phyloP scores from a whole-genome alignment of 2,329 filamentous ascomycete species.

The Bipolaris sorokiniana region DNA sequence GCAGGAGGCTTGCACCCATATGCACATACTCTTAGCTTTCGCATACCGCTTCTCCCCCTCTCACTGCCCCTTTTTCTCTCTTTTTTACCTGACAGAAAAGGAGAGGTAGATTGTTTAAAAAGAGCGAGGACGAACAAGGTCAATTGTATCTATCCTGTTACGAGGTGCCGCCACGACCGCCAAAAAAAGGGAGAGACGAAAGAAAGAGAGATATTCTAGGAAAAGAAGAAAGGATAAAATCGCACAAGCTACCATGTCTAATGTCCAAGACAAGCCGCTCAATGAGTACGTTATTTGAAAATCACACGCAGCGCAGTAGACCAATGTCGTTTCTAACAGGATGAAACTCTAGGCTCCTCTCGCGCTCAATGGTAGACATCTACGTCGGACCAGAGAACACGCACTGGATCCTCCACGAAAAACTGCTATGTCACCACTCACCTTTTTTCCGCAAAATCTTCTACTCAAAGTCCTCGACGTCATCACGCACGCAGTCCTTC shows the following conservation, averaged over 20 bases:
- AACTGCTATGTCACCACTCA: conserved; percentile 61
- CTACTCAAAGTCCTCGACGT: conserved; percentile 45
- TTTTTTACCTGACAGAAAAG: too few relatives aligned
- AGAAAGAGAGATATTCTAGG: background rate
- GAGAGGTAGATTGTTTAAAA: too few relatives aligned
- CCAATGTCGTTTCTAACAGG: background rate
- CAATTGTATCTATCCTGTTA: too few relatives aligned
- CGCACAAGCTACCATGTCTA: conserved; percentile 27
- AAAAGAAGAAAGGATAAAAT: too few relatives aligned
- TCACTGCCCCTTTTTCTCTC: too few relatives aligned
- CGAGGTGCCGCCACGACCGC: background rate
- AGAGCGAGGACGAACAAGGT: too few relatives aligned
- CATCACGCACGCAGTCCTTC: conserved; percentile 48
- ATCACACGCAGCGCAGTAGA: background rate
- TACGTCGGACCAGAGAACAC: conserved; percentile 62
- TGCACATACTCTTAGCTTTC: too few relatives aligned
- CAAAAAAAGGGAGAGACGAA: background rate
- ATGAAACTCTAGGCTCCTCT: conserved; percentile 54
- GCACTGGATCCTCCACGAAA: conserved; percentile 63
- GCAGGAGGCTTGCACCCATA: too few relatives aligned
- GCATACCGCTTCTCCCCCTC: too few relatives aligned
- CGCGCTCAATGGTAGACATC: conserved; percentile 61
- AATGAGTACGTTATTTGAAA: conserved; percentile 38
- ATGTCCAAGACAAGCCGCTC: conserved; percentile 40
- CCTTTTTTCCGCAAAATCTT: conserved; percentile 62